Conservation (phyloP, 2,329 filamentous ascomycete genomes). For the Talaromyces verruculosus region DNA sequence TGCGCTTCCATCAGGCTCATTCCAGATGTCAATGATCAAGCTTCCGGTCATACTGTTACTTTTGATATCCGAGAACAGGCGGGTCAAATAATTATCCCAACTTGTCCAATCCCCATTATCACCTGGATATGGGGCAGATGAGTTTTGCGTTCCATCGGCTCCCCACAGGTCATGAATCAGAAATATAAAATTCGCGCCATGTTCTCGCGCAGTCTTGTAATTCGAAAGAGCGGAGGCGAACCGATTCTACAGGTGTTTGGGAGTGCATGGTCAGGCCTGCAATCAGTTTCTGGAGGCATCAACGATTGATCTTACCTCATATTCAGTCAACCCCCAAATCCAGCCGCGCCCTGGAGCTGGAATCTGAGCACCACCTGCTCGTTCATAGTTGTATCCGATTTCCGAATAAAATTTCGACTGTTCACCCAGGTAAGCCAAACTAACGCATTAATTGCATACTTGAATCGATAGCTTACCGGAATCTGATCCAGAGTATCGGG, state of each 20-base stretch:
- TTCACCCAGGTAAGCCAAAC: background rate
- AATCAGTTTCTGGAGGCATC: background rate
- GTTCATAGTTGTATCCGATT: conserved; percentile 43
- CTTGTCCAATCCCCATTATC: conserved; percentile 52
- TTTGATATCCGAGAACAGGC: conserved; percentile 24
- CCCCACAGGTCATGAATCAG: conserved; percentile 52
- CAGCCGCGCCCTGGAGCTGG: conserved; percentile 38
- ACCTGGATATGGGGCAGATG: conserved; percentile 46
- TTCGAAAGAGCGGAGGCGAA: background rate
- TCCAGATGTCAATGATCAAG: conserved; percentile 55
- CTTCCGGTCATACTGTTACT: conserved; percentile 23
- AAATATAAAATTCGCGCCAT: conserved; percentile 48
- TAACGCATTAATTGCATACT: background rate
- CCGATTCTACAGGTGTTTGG: background rate
- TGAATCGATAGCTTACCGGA: background rate
- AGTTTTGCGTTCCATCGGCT: conserved; percentile 42
- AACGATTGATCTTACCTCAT: background rate
- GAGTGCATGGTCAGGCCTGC: background rate
- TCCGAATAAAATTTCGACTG: conserved; percentile 32
- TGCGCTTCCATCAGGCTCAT: conserved; percentile 49
- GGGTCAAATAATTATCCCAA: conserved; percentile 23
- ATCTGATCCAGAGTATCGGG: conserved; percentile 17
- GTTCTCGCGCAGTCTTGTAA: conserved; percentile 46
- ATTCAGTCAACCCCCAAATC: conserved; percentile 35
- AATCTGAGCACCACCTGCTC: conserved; percentile 47